Evolutionary conservation across 176 grass and related monocot genomes (phyloP).

Genomic region (Oryza rufipogon): DNA sequence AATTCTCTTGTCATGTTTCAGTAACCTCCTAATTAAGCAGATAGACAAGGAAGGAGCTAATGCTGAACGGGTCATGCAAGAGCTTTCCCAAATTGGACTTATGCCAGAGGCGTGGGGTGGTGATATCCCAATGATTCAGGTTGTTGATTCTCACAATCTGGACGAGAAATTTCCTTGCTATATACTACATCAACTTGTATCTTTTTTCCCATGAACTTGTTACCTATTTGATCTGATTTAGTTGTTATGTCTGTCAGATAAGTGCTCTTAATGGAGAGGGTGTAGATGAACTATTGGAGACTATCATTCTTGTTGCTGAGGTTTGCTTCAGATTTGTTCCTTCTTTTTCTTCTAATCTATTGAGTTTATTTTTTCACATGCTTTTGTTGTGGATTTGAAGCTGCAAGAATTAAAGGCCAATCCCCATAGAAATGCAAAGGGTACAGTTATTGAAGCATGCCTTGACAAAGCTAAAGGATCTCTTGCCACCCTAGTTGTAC

Average conservation of each 20-base stretch:
- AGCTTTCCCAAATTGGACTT: conserved; percentile 82
- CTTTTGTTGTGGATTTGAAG: conserved; percentile 60
- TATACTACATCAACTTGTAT: conserved; percentile 28
- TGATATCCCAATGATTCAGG: conserved; percentile 91
- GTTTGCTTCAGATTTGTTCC: conserved; percentile 41
- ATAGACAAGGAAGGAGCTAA: conserved; percentile 92
- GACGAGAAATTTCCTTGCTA: conserved; percentile 30
- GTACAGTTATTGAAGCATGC: conserved; percentile 89
- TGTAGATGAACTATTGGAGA: conserved; percentile 90
- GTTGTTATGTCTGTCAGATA: conserved; percentile 60
- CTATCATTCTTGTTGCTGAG: conserved; percentile 96
- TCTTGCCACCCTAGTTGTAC: conserved; percentile 80
- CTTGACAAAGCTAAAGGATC: conserved; percentile 94
- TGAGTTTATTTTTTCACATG: conserved; percentile 32
- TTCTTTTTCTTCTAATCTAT: conserved; percentile 40
- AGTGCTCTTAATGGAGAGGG: conserved; percentile 97
- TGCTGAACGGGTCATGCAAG: conserved; percentile 92
- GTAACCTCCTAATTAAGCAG: conserved; percentile 49
- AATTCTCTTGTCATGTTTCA: conserved; percentile 28
- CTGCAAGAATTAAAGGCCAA: conserved; percentile 99
- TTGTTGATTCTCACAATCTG: conserved; percentile 46
- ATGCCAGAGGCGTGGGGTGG: conserved; percentile 98
- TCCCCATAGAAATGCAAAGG: conserved; percentile 91
- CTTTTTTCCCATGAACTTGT: conserved; percentile 21
- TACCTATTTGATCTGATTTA: conserved; percentile 42